Evolutionary conservation across 1,139 yeast genomes (phyloP), one percentile per base, ranked within the genome.

Genomic region (Arxiozyma slooffiae): DNA sequence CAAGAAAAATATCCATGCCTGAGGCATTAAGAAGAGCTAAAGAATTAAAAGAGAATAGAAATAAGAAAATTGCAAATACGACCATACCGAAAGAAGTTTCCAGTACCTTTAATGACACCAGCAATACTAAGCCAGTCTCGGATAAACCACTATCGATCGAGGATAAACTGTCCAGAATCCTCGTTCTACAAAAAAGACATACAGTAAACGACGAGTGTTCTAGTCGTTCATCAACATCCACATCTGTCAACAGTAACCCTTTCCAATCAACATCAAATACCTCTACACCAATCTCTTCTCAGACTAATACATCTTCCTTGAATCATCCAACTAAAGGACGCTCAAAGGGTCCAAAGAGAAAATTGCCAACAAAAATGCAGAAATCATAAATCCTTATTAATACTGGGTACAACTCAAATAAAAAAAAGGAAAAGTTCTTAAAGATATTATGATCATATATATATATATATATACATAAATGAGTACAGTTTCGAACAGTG

Each of bases 291-390:
- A n/a, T 23, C 8, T 41, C 45, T n/a, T 14, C 41, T 22, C n/a
- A 42, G 3, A 22, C 17, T 20, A 42, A 26, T 14, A 18, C 50
- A 5, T 8, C 45, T 16, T 42, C 53, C 49, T 68, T 84, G 52
- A 71, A 69, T 0, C 94, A 85, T 60, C 69, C 78, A 11, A 84
- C 77, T 45, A 85, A 84, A 62, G 59, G 69, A 0, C 72, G 95
- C 54, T 71, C 89, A 4, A 80, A 76, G 59, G 95, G 95, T 0
- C 95, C 95, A 2, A 82, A 77, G 62, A 72, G 95, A 61, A 74
- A 85, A 55, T 73, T 81, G 39, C 95, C 95, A 9, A 56, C 54
- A 30, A 38, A 26, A 22, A 38, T 47, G 20, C 24, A 24, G 38
- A 41, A 46, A 22, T 22, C 1, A 11, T 6, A 7, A 30, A 14